These are phyloP conservation scores for Heliamphora exappendiculata DNA, from an alignment of 148 eudicot genomes.

Conservation along the genomic window DNA sequence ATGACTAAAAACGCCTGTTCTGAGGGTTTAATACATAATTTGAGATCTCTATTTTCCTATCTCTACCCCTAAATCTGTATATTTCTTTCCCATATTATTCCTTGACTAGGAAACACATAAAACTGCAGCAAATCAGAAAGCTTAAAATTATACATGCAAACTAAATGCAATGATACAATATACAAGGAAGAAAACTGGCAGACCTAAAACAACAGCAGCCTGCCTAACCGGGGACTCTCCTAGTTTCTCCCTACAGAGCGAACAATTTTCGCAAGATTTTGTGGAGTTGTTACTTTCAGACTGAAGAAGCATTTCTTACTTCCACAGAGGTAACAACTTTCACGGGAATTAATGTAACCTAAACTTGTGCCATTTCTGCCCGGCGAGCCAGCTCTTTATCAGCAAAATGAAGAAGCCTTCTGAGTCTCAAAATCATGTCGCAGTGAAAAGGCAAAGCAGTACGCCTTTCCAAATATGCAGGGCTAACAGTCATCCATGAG, in stretches of 20 bases:
- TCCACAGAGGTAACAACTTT: neutral
- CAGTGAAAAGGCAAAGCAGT: conserved; percentile 88
- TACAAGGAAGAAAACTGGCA: neutral
- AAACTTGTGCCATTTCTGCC: conserved; percentile 29
- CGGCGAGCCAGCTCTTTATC: conserved; percentile 59
- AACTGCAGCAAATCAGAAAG: conserved; percentile 5
- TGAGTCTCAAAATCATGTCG: conserved; percentile 71
- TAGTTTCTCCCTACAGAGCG: neutral
- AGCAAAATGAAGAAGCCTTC: conserved; percentile 83
- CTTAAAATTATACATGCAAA: neutral
- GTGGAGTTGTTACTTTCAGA: too few species aligned
- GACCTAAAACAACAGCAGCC: neutral
- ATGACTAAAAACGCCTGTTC: neutral
- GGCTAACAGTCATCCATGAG: conserved; percentile 96
- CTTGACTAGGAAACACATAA: neutral
- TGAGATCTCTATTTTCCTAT: conserved; percentile 12
- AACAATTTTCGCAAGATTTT: too few species aligned
- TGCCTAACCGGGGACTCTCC: too few species aligned
- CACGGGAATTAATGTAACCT: neutral
- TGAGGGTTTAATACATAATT: conserved; percentile 9
- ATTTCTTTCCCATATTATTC: neutral
- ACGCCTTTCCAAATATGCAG: conserved; percentile 83
- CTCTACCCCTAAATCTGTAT: conserved; percentile 10
- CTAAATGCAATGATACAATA: neutral
- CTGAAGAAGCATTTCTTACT: too few species aligned